Base-by-base conservation (phyloP, 352 stramenopile genomes). In the Pythium plurisporium region DNA sequence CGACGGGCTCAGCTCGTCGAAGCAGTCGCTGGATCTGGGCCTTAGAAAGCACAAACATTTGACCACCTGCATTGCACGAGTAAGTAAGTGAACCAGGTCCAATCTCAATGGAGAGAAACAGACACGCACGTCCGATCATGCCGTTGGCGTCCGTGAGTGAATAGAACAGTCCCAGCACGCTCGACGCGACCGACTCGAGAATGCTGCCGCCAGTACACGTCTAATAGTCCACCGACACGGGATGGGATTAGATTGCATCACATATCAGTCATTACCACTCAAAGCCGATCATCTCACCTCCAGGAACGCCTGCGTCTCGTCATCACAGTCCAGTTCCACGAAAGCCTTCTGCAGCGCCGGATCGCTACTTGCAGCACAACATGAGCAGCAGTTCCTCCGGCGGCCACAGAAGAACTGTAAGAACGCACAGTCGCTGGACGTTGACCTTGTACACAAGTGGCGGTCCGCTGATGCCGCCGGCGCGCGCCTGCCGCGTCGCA, bases 1-100 rank as follows among this genome's bases (percentile, higher is more conserved):
- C 66, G n/a, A 83, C 52, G 9, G 54, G 67, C 33, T 79, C 54
- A 0, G 88, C 64, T n/a, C 64, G 73, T 38, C 69, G 69, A 25
- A 91, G 62, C 19, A 91, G 73, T n/a, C 45, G 69, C 59, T 83
- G 71, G 44, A 89, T 82, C 64, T 94, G 85, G 43, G 73, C 70
- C 17, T 71, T 62, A 0, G 82, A 94, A 17, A 92, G 70, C 56
- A 94, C 85, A 59, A 94, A 94, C 84, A 94, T 94, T 73, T 94
- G 82, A 30, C 82, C 85, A 65, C 84, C 82, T 94, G n/a, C n/a
- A n/a, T n/a, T n/a, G 38, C 26, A 20, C n/a, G 38, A 27, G 34
- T 23, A n/a, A 44, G 38, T 27, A 20, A 44, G 38, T 22, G 8
- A 19, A 41, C 36, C 11, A 7, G 5, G n/a, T n/a, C n/a, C n/a